Evolutionary conservation across 1,284 basidiomycete genomes (phyloP), one percentile per base, ranked within the genome.

Genomic region (Ceratobasidium sp.): DNA sequence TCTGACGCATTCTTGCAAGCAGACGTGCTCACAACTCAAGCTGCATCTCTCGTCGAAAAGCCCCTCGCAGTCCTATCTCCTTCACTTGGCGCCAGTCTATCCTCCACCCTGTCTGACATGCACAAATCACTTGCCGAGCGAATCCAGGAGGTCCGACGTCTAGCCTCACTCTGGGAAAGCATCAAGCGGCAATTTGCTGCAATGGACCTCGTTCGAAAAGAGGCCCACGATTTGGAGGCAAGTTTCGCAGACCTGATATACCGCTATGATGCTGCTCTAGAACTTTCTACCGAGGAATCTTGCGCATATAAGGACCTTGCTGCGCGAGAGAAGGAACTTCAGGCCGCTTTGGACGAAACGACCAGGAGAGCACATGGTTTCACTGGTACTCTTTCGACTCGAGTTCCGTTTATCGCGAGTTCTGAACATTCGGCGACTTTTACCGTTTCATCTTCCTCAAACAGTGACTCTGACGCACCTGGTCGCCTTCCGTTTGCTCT

Each of bases 191-290:
- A 93, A 77, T 82, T 85, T 14, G 75, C 79, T 1, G 83, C 80
- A 23, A 92, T 93, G 90, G 76, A 77, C 16, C 77, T 78, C n/a
- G 81, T 92, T 72, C 85, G 84, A 30, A 86, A 88, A 41, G 87
- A 90, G 65, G 86, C 85, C 61, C 83, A 89, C 62, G 81, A 80
- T 14, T 78, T 92, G 21, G 85, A 88, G 76, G 79, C 85, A 34
- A 85, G 55, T 41, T 52, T 70, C 21, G 52, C 53, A 18, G 53
- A 70, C 23, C 65, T 70, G 16, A 30, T 70, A 1, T 58, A 58
- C n/a, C 52, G 41, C 21, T 70, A 70, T 32, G 65, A 70, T 30
- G 43, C 65, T 28, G 41, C 45, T 5, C 43, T 70, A 26, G 65
- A 70, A 6, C 41, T 39, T n/a, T 34, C 65, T 12, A 46, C 41